Percentiles rank a stretch among this genome's conserved stretches.
Evolutionary conservation across 1,139 yeast species (phyloP).

Genomic region (Taiozyma sp.): DNA sequence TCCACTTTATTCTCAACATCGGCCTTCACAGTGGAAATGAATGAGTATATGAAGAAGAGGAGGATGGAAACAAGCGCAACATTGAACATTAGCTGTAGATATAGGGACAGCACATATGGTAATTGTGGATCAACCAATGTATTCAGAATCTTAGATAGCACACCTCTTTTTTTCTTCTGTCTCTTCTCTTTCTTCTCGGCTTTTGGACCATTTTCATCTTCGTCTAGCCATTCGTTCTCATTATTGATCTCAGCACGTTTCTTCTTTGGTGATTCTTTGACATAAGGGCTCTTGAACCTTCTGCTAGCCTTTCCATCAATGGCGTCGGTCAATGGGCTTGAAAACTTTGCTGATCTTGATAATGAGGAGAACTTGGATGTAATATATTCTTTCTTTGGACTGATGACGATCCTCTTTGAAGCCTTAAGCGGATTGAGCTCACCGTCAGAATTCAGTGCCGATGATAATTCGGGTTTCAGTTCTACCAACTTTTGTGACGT

Average conservation of each 20-base stretch:
- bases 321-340: conserved; percentile 20
- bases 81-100: conserved; percentile 68
- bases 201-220: conserved; percentile 5
- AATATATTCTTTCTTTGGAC: conserved; percentile 32
- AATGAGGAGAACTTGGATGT: conserved; percentile 1
- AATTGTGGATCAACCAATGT: conserved; percentile 44
- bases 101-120: conserved; percentile 65
- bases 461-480: conserved; percentile 32
- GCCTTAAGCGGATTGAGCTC: conserved; percentile 36
- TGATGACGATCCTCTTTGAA: conserved; percentile 37
- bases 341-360: conserved; percentile 7
- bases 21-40: conserved; percentile 54
- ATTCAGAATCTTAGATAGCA: conserved; percentile 14
- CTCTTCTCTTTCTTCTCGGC: conserved; percentile 4
- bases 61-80: conserved; percentile 49
- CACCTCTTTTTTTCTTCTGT: conserved; percentile 7
- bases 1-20: conserved; percentile 73
- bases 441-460: conserved; percentile 29
- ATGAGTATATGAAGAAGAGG: conserved; percentile 46
- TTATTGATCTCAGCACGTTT: neutral
- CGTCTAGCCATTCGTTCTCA: conserved; percentile 17
- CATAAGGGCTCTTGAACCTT: conserved; percentile 17
- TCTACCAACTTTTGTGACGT: conserved; percentile 24
- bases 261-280: conserved; percentile 9
- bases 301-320: conserved; percentile 13